Base-by-base conservation (phyloP, 306 rosid species). In the Cotoneaster glaucophyllus region DNA sequence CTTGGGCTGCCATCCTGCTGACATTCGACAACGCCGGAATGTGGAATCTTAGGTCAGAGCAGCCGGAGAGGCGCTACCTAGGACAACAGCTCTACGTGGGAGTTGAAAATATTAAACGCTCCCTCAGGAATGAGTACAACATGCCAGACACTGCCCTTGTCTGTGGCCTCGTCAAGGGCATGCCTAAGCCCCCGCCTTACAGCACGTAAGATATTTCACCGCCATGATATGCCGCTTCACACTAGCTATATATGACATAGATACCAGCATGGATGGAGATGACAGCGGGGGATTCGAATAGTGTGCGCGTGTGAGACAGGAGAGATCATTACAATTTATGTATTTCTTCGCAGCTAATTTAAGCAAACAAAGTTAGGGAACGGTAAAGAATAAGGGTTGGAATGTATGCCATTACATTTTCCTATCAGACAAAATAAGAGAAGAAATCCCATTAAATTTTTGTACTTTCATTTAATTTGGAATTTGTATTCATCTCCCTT, bases 101-200 rank as follows among this genome's bases (percentile, higher is more conserved):
- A 41, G 86, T 90, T 48, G 11, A 74, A 18, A 82, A 87, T 3
- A 79, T 83, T 1, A 87, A 78, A 15, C 73, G 84, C 13, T 88
- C 96, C 4, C 84, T 85, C 9, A 86, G 91, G 66, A 90, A 90
- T n/a, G 93, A 90, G 85, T 86, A 86, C 88, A 86, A 84, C 58
- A 64, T 88, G 2, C 96, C 91, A 5, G 83, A 76, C 0, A 64
- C 2, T 18, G 19, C 53, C 26, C 70, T 88, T 58, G 24, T 82
- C 8, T 90, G 96, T 71, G 96, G 93, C 48, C 2, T 14, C 12
- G 86, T 85, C 31, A 80, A 71, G 80, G 64, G 4, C 26, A 18
- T 90, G 69, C 87, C 96, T 52, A 80, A 29, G 84, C 96, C 96
- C 12, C 11, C 67, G 2, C 74, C 87, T 2, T 85, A 80, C 63